Evolutionary conservation across 441 rosid species (phyloP).

Genomic region (Kokia cookei): DNA sequence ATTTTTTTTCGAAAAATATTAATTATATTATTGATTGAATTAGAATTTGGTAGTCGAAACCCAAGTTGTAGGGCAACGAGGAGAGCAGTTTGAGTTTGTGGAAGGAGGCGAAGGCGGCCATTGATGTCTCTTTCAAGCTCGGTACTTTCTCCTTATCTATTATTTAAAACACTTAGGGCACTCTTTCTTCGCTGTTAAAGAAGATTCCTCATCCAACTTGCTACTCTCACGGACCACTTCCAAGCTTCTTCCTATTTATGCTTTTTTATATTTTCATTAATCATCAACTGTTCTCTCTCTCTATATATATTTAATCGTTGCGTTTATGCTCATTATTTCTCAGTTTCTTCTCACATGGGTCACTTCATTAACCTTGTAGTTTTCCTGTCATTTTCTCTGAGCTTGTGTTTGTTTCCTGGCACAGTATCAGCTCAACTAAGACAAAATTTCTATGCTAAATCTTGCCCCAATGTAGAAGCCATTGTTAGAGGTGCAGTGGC

Average conservation of each 20-base stretch:
- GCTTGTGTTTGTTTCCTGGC: conserved; percentile 29
- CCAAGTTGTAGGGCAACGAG: not conserved
- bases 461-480: conserved; percentile 65
- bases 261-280: not conserved
- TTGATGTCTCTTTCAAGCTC: conserved; percentile 11
- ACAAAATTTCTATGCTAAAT: conserved; percentile 49
- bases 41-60: not conserved
- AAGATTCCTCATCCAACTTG: conserved; percentile 24
- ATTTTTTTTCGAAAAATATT: too few species aligned
- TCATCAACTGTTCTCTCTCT: not conserved
- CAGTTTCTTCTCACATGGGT: conserved; percentile 15
- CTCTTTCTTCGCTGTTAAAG: not conserved
- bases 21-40: too few species aligned
- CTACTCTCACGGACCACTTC: not conserved
- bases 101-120: conserved; percentile 24
- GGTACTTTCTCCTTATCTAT: not conserved
- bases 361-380: conserved; percentile 1
- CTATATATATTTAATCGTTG: too few species aligned
- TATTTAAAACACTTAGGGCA: not conserved
- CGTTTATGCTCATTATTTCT: not conserved
- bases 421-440: conserved; percentile 50
- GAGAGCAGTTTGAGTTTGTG: not conserved
- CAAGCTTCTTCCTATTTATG: not conserved
- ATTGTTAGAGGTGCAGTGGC: conserved; percentile 51
- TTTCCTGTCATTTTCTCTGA: conserved; percentile 20